These are phyloP conservation scores for Setaria viridis DNA, from an alignment of 202 grass and related monocot genomes.

Conservation along the genomic window DNA sequence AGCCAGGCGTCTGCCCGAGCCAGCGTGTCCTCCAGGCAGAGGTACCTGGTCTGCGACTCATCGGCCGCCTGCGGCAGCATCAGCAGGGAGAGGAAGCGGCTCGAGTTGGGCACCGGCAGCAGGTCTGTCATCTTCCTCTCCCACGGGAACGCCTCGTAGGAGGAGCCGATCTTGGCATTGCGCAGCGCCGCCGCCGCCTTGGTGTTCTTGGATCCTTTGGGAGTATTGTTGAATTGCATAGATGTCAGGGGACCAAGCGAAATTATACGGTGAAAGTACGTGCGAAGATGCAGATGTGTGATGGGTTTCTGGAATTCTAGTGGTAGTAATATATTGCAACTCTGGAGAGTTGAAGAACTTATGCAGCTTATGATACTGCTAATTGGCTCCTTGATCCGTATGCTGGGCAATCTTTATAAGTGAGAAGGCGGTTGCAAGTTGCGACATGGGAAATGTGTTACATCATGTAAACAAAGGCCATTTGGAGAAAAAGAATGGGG, in stretches of 20 bases:
- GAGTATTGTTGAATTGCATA: constrained; percentile 30
- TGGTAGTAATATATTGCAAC: constrained; percentile 13
- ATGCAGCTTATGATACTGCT: not conserved
- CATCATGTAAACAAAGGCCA: constrained; percentile 17
- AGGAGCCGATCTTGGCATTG: constrained; percentile 51
- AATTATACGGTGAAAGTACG: not conserved
- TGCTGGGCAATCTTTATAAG: not conserved
- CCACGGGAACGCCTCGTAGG: constrained; percentile 66
- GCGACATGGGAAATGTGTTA: not conserved
- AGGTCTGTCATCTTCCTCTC: constrained; percentile 75
- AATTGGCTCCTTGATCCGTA: not conserved
- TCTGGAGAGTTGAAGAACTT: not conserved
- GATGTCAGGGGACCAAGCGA: constrained; percentile 3
- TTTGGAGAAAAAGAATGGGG: not conserved
- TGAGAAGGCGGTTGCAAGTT: not conserved
- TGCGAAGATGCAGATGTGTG: not conserved
- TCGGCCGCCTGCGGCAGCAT: constrained; percentile 52
- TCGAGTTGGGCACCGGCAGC: constrained; percentile 28
- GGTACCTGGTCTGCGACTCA: constrained; percentile 51
- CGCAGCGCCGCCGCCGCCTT: constrained; percentile 54
- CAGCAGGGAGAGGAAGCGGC: constrained; percentile 62
- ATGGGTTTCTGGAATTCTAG: not conserved
- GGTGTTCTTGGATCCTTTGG: constrained; percentile 36
- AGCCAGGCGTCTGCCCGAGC: constrained; percentile 65
- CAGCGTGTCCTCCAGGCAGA: constrained; percentile 64